Percentiles rank a stretch among this genome's conserved stretches.
Evolutionary conservation across 495 filamentous ascomycete genomes (phyloP).

Genomic region (Penicillium fimorum): DNA sequence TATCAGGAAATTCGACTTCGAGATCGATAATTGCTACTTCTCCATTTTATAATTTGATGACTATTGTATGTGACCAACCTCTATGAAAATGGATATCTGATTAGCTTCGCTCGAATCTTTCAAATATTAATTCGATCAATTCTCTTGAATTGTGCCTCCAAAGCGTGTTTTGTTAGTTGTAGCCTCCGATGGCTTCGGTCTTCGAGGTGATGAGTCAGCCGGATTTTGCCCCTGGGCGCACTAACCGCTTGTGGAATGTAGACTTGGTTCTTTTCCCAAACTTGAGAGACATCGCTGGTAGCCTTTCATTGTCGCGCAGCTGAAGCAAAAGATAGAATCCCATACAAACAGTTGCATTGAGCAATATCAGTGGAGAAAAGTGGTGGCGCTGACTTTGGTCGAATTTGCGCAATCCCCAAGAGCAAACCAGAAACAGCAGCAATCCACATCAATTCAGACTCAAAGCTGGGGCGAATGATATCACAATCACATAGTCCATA

Average conservation of each 20-base stretch:
- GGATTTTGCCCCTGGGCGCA: not conserved
- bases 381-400: not conserved
- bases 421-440: conserved; percentile 1
- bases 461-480: not conserved
- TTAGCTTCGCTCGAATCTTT: not conserved
- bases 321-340: not conserved
- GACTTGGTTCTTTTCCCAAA: not conserved
- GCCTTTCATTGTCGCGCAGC: not conserved
- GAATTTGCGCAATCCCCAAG: not conserved
- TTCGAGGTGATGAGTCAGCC: conserved; percentile 5
- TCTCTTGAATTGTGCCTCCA: not conserved
- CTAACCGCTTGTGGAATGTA: conserved; percentile 16
- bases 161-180: not conserved
- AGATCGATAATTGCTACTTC: too few relatives aligned
- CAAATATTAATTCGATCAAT: not conserved
- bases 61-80: not conserved
- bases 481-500: not conserved
- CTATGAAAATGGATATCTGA: not conserved
- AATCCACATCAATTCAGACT: not conserved
- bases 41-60: too few relatives aligned
- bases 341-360: not conserved
- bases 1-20: too few relatives aligned
- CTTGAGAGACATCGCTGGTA: not conserved
- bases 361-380: not conserved
- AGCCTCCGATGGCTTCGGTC: not conserved